Evolutionary conservation across 768 basidiomycete species (phyloP), one percentile per base, ranked within the genome.

Genomic region (Collybia sp.): DNA sequence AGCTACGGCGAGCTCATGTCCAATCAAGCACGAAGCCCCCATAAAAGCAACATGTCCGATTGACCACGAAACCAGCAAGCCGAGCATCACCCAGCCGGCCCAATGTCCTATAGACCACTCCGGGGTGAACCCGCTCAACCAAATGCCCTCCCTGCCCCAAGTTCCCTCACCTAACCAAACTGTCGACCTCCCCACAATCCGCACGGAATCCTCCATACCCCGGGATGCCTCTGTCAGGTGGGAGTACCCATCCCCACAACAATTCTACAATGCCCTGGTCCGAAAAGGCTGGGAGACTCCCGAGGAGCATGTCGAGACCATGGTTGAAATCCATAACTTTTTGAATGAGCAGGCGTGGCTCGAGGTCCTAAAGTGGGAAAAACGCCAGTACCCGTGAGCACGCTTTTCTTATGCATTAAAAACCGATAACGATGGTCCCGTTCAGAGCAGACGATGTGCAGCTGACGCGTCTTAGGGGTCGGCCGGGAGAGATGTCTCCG

Each of bases 321-420:
- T 99, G 90, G 96, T 99, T 37, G 84, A 93, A 50, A 97, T 98
- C 31, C 96, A 99, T 62, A 99, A 99, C 63, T 97, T 94, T 55
- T 63, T 99, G 64, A 98, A 99, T 58, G 96, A 99, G 68, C 76
- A 84, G 61, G 96, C 96, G 13, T 99, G 96, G 96, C 69, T 80
- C 43, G 93, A 98, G 65, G 95, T 99, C 2, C 63, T 90, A 49
- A 85, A 80, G 62, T 98, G 96, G 95, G 96, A 99, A 67, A 79
- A 77, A 60, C 72, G 82, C 57, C 65, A 67, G 46, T 65, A 82
- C 52, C 67, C 68, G 88, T 89, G 56, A 60, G 83, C 25, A 37
- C 4, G 35, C 17, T 71, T 6, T 40, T 6, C 18, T 43, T 32
- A 43, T 40, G n/a, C n/a, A n/a, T n/a, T n/a, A n/a, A n/a, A n/a